These are phyloP conservation scores for Mortierella sp. DNA, from an alignment of 371 early-diverging fungal genomes.

Conservation along the genomic window DNA sequence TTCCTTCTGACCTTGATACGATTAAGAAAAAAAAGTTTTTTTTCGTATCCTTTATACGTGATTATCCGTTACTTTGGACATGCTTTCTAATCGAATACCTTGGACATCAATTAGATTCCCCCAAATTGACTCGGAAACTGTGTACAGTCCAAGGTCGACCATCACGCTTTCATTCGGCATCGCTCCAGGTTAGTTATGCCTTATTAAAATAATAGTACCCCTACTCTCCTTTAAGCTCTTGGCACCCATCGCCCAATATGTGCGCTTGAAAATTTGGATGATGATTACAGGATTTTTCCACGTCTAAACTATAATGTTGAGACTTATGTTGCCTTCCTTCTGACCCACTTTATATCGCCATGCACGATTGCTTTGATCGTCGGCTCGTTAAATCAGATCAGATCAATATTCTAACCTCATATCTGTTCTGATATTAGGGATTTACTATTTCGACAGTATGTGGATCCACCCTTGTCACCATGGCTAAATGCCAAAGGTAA, in stretches of 20 bases:
- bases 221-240: not conserved
- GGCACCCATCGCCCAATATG: not conserved
- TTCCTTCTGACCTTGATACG: conserved; percentile 53
- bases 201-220: not conserved
- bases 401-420: not conserved
- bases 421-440: too few relatives aligned
- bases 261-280: conserved; percentile 26
- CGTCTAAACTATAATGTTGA: conserved; percentile 56
- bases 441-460: too few relatives aligned
- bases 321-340: conserved; percentile 57
- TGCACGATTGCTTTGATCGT: not conserved
- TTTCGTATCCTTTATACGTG: not conserved
- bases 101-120: not conserved
- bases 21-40: not conserved
- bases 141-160: not conserved
- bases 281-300: conserved; percentile 54
- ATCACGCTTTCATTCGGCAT: too few relatives aligned
- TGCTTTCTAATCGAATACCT: not conserved
- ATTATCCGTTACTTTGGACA: not conserved
- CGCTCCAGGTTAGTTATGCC: not conserved
- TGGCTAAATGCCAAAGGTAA: too few relatives aligned
- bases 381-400: not conserved
- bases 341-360: conserved; percentile 25
- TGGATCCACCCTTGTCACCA: too few relatives aligned
- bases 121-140: not conserved